Percentiles rank a stretch among this genome's conserved stretches.
phyloP scores from a whole-genome alignment of 306 rosid genomes.

The Mimosa bimucronata region DNA sequence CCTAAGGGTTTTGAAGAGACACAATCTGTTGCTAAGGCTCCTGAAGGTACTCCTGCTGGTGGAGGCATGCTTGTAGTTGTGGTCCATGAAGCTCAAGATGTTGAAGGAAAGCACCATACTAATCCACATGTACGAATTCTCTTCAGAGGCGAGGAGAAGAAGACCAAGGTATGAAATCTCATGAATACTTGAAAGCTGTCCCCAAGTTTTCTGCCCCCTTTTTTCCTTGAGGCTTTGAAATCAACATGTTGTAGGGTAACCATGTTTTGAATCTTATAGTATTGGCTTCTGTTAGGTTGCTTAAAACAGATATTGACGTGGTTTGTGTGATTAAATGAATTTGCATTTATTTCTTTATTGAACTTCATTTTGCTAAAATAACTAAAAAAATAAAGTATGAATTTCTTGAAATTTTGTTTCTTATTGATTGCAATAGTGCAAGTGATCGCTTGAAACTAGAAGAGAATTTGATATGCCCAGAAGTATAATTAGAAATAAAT shows the following conservation, averaged over 20 bases:
- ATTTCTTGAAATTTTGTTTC: not conserved
- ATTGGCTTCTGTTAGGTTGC: not conserved
- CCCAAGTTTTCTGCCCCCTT: not conserved
- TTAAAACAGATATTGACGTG: not conserved
- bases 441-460: not conserved
- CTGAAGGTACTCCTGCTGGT: constrained; percentile 74
- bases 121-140: constrained; percentile 75
- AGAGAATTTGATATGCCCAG: not conserved
- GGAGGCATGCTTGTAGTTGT: constrained; percentile 77
- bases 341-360: not conserved
- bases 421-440: not conserved
- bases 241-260: not conserved
- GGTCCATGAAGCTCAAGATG: constrained; percentile 81
- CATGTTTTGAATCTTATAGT: not conserved
- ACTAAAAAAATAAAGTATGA: not conserved
- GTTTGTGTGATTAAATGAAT: constrained; percentile 1
- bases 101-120: constrained; percentile 88
- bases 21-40: constrained; percentile 49
- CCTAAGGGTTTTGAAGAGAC: constrained; percentile 51
- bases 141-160: constrained; percentile 80
- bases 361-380: not conserved
- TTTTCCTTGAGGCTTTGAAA: not conserved
- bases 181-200: not conserved
- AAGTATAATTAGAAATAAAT: not conserved
- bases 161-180: constrained; percentile 66